phyloP scores from a whole-genome alignment of 306 rosid genomes.

The Geum urbanum region DNA sequence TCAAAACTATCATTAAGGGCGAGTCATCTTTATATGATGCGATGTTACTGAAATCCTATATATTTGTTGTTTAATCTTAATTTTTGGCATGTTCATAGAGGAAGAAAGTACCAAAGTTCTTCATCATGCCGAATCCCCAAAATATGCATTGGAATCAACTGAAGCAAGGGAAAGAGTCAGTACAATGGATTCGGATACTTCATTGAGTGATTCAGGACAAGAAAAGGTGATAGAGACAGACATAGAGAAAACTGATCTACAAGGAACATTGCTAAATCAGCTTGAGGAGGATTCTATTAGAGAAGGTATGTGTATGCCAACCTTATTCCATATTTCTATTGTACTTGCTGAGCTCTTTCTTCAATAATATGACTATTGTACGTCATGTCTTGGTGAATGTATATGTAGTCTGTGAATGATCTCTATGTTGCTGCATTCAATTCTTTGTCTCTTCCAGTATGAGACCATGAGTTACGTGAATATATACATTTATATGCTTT shows the following conservation, averaged over 20 bases:
- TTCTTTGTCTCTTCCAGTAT: not conserved
- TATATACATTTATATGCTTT: not conserved
- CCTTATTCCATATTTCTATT: too few relatives aligned
- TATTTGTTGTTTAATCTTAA: not conserved
- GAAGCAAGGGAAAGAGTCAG: constrained; percentile 24
- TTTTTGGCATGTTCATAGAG: constrained; percentile 20
- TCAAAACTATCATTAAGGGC: not conserved
- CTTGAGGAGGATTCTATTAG: constrained; percentile 37
- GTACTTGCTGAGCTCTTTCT: too few relatives aligned
- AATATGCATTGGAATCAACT: constrained; percentile 14
- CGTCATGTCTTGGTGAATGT: too few relatives aligned
- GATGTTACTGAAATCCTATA: not conserved
- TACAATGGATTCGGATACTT: constrained; percentile 21
- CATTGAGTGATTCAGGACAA: constrained; percentile 17
- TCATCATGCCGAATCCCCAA: constrained; percentile 28
- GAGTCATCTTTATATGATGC: not conserved
- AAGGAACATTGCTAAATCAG: constrained; percentile 25
- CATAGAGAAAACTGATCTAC: constrained; percentile 22
- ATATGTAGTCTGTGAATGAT: not conserved
- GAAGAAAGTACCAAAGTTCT: constrained; percentile 33
- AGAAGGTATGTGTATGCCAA: constrained; percentile 34
- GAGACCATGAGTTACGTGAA: too few relatives aligned
- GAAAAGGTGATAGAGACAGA: constrained; percentile 24
- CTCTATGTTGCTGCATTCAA: not conserved
- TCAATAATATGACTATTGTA: too few relatives aligned